Percentiles rank a stretch among this genome's conserved stretches.
phyloP scores from a whole-genome alignment of 176 grass and related monocot genomes.

The Sorghum bicolor region Sorghum_bicolor_NCBIv3 NC_012875.2:49868001-49868500 shows the following conservation, averaged over 20 bases:
- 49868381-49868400: slow-evolving; percentile 59
- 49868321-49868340: slow-evolving; percentile 72
- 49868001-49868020: slow-evolving; percentile 68
- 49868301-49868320: slow-evolving; percentile 86
- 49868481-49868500: background rate
- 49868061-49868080: slow-evolving; percentile 85
- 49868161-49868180: background rate
- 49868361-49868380: slow-evolving; percentile 56
- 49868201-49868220: background rate
- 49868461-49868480: background rate
- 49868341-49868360: slow-evolving; percentile 67
- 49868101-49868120: too few species aligned
- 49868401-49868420: slow-evolving; percentile 1
- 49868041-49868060: slow-evolving; percentile 80
- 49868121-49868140: too few species aligned
- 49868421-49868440: background rate
- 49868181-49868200: too few species aligned
- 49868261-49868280: slow-evolving; percentile 68
- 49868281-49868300: slow-evolving; percentile 73
- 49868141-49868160: background rate
- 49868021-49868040: slow-evolving; percentile 63
- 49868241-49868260: slow-evolving; percentile 68
- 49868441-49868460: too few species aligned
- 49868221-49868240: slow-evolving; percentile 93
- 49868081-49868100: slow-evolving; percentile 79